These are phyloP conservation scores for Fusarium circinatum DNA, from an alignment of 2,329 filamentous ascomycete genomes.

Conservation along the genomic window DNA sequence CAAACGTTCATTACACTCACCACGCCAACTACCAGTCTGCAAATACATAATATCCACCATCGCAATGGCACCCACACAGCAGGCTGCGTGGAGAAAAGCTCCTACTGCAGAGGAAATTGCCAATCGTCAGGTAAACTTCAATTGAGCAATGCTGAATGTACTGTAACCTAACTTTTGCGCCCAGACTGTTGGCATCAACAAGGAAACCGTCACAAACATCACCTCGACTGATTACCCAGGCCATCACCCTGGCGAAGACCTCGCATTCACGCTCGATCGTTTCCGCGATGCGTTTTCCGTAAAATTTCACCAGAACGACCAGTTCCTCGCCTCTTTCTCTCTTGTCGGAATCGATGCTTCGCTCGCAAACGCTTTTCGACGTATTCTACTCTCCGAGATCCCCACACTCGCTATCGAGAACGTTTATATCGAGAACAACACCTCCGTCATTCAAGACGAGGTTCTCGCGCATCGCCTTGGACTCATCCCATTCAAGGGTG, in stretches of 20 bases:
- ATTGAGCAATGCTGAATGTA: background rate
- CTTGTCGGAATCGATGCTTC: slow-evolving; percentile 91
- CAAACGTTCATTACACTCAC: slow-evolving; percentile 9
- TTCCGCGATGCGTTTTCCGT: slow-evolving; percentile 79
- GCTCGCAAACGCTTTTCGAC: slow-evolving; percentile 95
- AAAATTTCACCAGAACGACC: slow-evolving; percentile 84
- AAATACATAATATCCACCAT: background rate
- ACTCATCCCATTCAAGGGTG: slow-evolving; percentile 87
- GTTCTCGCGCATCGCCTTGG: slow-evolving; percentile 91
- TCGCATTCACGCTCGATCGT: slow-evolving; percentile 78
- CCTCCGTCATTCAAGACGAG: slow-evolving; percentile 97
- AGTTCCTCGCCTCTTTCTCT: slow-evolving; percentile 85
- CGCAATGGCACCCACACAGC: slow-evolving; percentile 49
- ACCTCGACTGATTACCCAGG: slow-evolving; percentile 91
- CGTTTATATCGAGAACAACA: slow-evolving; percentile 95
- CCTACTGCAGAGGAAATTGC: slow-evolving; percentile 67
- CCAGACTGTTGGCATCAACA: slow-evolving; percentile 85
- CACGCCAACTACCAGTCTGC: background rate
- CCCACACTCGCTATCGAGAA: slow-evolving; percentile 94
- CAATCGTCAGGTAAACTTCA: slow-evolving; percentile 65
- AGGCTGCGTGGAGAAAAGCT: slow-evolving; percentile 49
- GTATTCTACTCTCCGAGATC: slow-evolving; percentile 94
- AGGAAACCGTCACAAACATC: slow-evolving; percentile 90
- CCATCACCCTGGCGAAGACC: slow-evolving; percentile 89
- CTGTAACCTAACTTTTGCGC: slow-evolving; percentile 24